Base-by-base conservation (phyloP, 768 basidiomycete genomes). In the Podaxis pistillaris region DNA sequence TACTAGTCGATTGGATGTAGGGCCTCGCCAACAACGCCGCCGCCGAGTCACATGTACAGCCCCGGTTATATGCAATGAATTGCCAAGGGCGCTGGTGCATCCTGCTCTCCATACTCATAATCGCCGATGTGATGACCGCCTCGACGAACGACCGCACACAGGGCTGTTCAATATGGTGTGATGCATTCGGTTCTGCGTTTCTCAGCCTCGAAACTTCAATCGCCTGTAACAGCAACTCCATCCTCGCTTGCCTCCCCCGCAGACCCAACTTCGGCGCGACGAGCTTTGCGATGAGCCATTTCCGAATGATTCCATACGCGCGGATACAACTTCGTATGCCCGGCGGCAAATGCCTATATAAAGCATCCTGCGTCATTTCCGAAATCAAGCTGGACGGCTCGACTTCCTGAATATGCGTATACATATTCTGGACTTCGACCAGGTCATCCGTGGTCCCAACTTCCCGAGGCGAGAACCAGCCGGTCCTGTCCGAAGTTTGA, bases 71-170 rank as follows among this genome's bases (percentile, higher is more conserved):
- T 3, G 90, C 90, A 50, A 94, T 80, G 61, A 83, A 83, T 63
- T 87, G 85, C 93, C 93, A 94, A 3, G 90, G 85, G n/a, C 89
- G 82, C 33, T 81, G 79, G 70, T 91, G 90, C 64, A 86, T 75
- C n/a, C 93, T 83, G 68, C 90, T 91, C 74, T 93, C 92, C 12
- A 87, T 80, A 64, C 91, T 91, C 33, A 92, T 72, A 17, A 93
- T 74, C 2, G 91, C 91, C n/a, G 91, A 88, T 0, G 85, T 85
- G 9, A 91, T 72, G 30, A 90, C 84, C 0, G 89, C 83, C 71
- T 94, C 93, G 22, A 90, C 90, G 67, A 93, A 94, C 0, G 93
- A 93, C 12, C 91, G 83, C 8, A 88, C 80, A 63, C 86, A 87
- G 0, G 89, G 84, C 53, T 84, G 82, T 47, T 88, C 83, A n/a